Percentiles rank a stretch among this genome's conserved stretches.
These are phyloP conservation scores for Hypomontagnella monticulosa DNA, from an alignment of 495 filamentous ascomycete genomes.

Conservation along the genomic window DNA sequence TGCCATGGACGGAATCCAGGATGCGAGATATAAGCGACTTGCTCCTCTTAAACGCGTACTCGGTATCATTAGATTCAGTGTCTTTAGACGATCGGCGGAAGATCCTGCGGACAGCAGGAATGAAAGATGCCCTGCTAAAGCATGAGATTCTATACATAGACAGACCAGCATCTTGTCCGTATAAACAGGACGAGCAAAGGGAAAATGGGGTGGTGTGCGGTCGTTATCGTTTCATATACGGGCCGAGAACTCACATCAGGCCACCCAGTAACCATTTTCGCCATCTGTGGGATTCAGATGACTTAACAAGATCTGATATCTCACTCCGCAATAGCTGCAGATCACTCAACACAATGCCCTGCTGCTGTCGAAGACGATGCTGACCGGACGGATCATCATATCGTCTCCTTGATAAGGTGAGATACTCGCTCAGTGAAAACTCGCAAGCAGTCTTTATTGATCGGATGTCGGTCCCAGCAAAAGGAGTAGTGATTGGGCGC, in stretches of 20 bases:
- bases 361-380: conserved; percentile 49
- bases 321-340: conserved; percentile 45
- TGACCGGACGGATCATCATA: conserved; percentile 27
- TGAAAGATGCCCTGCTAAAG: conserved; percentile 49
- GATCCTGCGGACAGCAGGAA: conserved; percentile 53
- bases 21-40: conserved; percentile 54
- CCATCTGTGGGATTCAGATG: conserved; percentile 53
- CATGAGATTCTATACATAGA: background rate
- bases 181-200: background rate
- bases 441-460: conserved; percentile 42
- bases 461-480: conserved; percentile 28
- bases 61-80: conserved; percentile 52
- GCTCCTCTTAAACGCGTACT: conserved; percentile 57
- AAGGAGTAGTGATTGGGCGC: conserved; percentile 24
- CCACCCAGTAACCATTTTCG: conserved; percentile 54
- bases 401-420: conserved; percentile 43
- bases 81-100: conserved; percentile 48
- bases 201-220: background rate
- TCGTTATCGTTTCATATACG: background rate
- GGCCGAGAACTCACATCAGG: conserved; percentile 48
- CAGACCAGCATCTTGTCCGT: background rate
- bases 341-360: conserved; percentile 46
- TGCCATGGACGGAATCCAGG: conserved; percentile 47
- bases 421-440: conserved; percentile 50
- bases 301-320: conserved; percentile 45